Evolutionary conservation across 805 yeast genomes (phyloP).

Genomic region (Vanderwaltozyma polyspora): DNA sequence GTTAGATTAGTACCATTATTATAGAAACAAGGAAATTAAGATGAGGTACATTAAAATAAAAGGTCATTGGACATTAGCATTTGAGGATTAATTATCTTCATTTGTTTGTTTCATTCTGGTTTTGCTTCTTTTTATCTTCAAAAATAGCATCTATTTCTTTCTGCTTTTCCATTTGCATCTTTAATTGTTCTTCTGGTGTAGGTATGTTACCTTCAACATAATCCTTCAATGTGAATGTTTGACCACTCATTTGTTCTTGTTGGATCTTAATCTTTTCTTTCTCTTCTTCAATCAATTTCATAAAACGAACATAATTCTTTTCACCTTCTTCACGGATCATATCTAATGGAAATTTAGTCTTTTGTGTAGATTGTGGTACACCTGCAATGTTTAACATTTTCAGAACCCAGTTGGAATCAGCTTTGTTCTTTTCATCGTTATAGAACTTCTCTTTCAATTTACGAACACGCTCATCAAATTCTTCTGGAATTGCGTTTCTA

Average conservation of each 20-base stretch:
- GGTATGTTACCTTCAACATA: conserved; percentile 76
- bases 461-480: conserved; percentile 69
- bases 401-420: conserved; percentile 42
- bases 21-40: too few relatives aligned
- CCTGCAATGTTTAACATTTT: conserved; percentile 47
- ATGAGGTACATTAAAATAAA: too few relatives aligned
- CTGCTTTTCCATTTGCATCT: conserved; percentile 33
- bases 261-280: conserved; percentile 49
- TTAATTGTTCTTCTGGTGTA: conserved; percentile 52
- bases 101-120: too few relatives aligned
- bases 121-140: conserved; percentile 21
- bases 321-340: conserved; percentile 86
- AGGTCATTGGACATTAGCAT: too few relatives aligned
- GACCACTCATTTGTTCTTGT: conserved; percentile 72
- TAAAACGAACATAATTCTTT: conserved; percentile 73
- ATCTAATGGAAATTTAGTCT: conserved; percentile 61
- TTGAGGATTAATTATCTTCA: too few relatives aligned
- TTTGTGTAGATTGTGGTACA: conserved; percentile 9
- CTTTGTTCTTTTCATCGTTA: conserved; percentile 37
- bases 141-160: conserved; percentile 28
- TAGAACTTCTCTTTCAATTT: conserved; percentile 62
- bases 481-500: conserved; percentile 58
- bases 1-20: too few relatives aligned
- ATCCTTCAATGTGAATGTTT: conserved; percentile 76
- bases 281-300: conserved; percentile 76